These are phyloP conservation scores for Arthrobotrys sphaeroides DNA, from an alignment of 2,329 filamentous ascomycete genomes.

Conservation along the genomic window DNA sequence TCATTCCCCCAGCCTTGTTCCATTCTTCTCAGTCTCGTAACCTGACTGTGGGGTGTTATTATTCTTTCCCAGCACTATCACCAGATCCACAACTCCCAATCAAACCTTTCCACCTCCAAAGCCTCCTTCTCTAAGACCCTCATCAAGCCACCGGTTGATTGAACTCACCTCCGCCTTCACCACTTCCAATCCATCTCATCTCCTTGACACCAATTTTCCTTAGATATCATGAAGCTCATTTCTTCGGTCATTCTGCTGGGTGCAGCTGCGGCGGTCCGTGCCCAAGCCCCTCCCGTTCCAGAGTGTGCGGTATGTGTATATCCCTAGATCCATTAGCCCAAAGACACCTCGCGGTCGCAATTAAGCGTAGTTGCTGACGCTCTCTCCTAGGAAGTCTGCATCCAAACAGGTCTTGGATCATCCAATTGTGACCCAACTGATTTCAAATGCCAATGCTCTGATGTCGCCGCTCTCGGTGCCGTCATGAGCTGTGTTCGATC, in stretches of 20 bases:
- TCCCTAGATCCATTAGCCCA: not conserved
- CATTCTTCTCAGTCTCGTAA: too few species aligned
- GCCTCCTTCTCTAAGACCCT: too few species aligned
- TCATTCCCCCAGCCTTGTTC: too few species aligned
- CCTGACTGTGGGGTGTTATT: too few species aligned
- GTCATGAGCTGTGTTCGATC: conserved; percentile 26
- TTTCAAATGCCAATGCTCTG: conserved; percentile 41
- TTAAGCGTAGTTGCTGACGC: not conserved
- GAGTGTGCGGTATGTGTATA: conserved; percentile 41
- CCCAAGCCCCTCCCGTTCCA: conserved; percentile 26
- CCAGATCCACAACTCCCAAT: too few species aligned
- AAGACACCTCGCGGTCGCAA: too few species aligned
- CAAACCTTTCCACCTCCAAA: too few species aligned
- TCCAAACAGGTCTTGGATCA: conserved; percentile 28
- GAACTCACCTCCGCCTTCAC: not conserved
- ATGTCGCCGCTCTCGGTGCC: conserved; percentile 16
- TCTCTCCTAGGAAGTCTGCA: conserved; percentile 23
- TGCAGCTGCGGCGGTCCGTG: not conserved
- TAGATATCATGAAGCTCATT: conserved; percentile 35
- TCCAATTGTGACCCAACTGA: conserved; percentile 35
- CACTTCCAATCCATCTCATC: not conserved
- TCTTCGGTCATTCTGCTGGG: not conserved
- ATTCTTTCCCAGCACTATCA: too few species aligned
- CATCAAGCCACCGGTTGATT: too few species aligned
- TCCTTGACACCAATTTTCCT: not conserved